Evolutionary conservation across 169 alveolate species (phyloP), one percentile per base, ranked within the genome.

Genomic region (Plasmodium gonderi): DNA sequence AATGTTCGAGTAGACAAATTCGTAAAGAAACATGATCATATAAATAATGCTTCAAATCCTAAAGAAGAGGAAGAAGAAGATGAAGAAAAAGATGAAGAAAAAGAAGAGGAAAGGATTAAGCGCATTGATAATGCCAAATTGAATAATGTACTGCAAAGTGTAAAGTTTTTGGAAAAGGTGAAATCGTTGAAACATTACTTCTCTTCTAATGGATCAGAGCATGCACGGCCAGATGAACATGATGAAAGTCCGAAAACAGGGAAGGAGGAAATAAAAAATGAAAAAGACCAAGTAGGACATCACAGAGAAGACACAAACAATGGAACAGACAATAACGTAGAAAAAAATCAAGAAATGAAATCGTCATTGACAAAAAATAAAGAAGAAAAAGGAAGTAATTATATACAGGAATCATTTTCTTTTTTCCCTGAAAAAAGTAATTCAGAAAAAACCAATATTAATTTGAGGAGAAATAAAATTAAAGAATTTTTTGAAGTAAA

Each of bases 401-500:
- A 85, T 85, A n/a, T 44, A 29, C n/a, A 85, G 44, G 72, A 85
- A 33, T n/a, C 49, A 54, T 6, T 69, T 5, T 44, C 14, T 47
- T 36, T 31, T 31, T 33, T 31, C 17, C 33, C 72, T 29, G 26
- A 82, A 82, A 68, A 69, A 12, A 23, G 17, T 49, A 42, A 3
- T 26, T 29, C 49, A 78, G 74, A 78, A 65, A 51, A 85, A 49
- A 60, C 14, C 42, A 54, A 78, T 47, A 64, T 69, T 33, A 11
- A 67, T 90, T 85, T 85, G 68, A 85, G 87, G 33, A 75, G 49
- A 74, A 85, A 60, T n/a, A 38, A 85, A 23, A 49, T 54, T 38
- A 85, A 85, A 54, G 94, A 90, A 90, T 31, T 90, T 11, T 44
- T 78, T 77, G 94, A 79, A 44, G 81, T 90, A 26, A 42, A 60